Conservation (phyloP, 176 grass and related monocot genomes). For the Dendrocalamus sinicus region DNA sequence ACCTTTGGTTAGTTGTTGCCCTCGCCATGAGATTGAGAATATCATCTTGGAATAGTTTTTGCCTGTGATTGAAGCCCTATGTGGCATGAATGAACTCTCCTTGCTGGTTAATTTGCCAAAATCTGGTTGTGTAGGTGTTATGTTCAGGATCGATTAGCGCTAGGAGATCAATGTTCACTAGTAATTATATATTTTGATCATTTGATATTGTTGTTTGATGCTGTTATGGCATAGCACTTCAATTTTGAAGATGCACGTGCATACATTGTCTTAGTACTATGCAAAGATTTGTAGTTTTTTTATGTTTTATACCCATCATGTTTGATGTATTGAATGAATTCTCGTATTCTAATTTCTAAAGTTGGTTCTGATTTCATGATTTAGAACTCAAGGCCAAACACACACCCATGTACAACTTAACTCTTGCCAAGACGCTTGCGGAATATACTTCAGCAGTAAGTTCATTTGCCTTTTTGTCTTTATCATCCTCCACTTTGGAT, state of each 20-base stretch:
- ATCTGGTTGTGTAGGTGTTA: not conserved
- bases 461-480: not conserved
- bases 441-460: conserved; percentile 94
- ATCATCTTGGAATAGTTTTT: not conserved
- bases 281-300: not conserved
- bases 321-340: not conserved
- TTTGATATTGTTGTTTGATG: not conserved
- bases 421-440: conserved; percentile 67
- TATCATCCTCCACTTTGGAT: not conserved
- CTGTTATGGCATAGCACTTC: not conserved
- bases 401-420: conserved; percentile 55
- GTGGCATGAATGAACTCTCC: not conserved
- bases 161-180: not conserved
- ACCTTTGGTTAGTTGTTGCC: not conserved
- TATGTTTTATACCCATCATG: too few relatives aligned
- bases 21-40: not conserved
- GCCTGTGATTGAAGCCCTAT: not conserved
- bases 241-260: not conserved
- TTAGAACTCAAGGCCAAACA: conserved; percentile 65
- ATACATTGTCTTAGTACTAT: not conserved
- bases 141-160: not conserved
- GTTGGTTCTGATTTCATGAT: not conserved
- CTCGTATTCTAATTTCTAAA: conserved; percentile 36
- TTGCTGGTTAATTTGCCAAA: not conserved
- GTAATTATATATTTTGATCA: not conserved